A percentile compares a stretch with the other conserved stretches of the same genome.
Evolutionary conservation across 768 basidiomycete species (phyloP).

Genomic region (Boletus sp.): DNA sequence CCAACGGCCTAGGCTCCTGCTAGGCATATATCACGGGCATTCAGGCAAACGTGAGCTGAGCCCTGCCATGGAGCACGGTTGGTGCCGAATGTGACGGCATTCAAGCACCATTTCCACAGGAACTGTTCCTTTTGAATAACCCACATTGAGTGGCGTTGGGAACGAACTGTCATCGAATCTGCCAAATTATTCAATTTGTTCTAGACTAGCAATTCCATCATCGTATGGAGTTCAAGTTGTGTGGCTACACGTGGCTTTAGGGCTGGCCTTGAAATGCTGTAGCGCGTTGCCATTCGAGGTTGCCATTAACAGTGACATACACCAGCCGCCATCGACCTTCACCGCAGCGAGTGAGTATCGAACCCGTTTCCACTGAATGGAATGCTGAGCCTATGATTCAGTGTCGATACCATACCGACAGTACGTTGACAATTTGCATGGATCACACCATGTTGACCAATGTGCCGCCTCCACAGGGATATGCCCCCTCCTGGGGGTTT

Average conservation of each 20-base stretch:
- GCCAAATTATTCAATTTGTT: constrained; percentile 1
- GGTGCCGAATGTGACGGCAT: constrained; percentile 21
- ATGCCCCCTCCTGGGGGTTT: constrained; percentile 96
- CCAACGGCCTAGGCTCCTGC: neutral
- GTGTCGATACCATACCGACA: constrained; percentile 31
- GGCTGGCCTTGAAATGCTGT: constrained; percentile 20
- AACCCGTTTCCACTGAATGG: neutral
- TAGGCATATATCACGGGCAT: neutral
- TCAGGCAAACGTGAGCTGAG: neutral
- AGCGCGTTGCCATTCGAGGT: neutral
- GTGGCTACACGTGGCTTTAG: constrained; percentile 24
- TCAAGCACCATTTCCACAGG: constrained; percentile 19
- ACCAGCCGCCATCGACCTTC: constrained; percentile 1
- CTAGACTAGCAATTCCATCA: neutral
- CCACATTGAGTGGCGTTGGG: constrained; percentile 10
- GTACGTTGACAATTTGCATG: constrained; percentile 20
- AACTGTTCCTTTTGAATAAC: constrained; percentile 7
- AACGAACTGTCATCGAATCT: neutral
- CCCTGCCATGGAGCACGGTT: neutral
- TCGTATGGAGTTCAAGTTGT: constrained; percentile 1
- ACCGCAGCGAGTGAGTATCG: constrained; percentile 20
- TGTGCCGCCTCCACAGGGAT: constrained; percentile 56
- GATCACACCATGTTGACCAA: constrained; percentile 7
- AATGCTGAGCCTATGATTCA: constrained; percentile 5
- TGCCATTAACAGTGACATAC: constrained; percentile 3